These are phyloP conservation scores for Perkinsus olseni DNA, from an alignment of 169 alveolate species.

Conservation along the genomic window DNA sequence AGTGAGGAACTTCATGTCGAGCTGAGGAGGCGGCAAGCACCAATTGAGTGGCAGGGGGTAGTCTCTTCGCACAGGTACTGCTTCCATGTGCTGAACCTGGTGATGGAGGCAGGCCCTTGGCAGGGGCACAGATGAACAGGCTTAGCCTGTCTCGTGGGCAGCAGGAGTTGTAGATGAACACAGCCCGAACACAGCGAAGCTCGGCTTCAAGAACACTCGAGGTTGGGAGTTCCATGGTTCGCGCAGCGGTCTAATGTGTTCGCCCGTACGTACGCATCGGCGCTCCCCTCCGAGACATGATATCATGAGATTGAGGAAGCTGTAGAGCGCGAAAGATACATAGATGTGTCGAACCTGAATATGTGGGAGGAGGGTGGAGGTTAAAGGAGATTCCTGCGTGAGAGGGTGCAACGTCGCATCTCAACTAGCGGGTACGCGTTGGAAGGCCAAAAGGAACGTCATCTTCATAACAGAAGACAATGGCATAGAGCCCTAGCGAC, in stretches of 20 bases:
- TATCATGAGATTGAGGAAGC: neutral
- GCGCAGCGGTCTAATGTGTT: no score
- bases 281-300: neutral
- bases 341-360: neutral
- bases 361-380: neutral
- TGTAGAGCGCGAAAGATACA: neutral
- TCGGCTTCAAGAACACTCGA: no score
- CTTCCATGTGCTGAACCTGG: neutral
- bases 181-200: no score
- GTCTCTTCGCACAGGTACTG: neutral
- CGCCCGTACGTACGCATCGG: neutral
- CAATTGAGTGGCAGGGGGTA: neutral
- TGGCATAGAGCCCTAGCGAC: no score
- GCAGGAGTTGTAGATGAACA: neutral
- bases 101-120: no score
- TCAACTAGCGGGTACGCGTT: no score
- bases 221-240: no score
- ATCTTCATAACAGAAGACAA: no score
- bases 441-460: no score
- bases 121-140: no score
- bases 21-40: neutral
- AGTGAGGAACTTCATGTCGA: neutral
- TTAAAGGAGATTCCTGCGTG: no score
- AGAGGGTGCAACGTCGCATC: no score
- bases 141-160: neutral